Conservation (phyloP, 306 rosid species). For the Ceratonia siliqua region DNA sequence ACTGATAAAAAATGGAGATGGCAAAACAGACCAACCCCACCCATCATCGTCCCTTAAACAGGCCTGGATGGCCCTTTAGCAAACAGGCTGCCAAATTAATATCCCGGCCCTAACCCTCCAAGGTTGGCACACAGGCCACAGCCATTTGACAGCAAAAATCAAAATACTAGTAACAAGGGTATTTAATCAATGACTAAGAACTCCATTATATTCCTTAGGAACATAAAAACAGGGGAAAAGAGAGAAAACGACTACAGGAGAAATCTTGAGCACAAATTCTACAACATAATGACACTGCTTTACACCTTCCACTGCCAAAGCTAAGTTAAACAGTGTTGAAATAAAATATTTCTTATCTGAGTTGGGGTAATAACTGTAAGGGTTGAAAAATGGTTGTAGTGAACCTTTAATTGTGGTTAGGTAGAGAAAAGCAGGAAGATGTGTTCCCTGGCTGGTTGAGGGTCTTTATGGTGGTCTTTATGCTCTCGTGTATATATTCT, state of each 20-base stretch:
- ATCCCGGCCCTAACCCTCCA: background rate
- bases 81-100: background rate
- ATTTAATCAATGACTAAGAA: background rate
- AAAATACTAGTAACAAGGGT: background rate
- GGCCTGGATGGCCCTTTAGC: background rate
- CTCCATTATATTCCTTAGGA: background rate
- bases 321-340: no score
- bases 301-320: conserved; percentile 20
- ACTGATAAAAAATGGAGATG: background rate
- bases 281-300: background rate
- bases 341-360: no score
- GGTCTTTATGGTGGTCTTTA: no score
- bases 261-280: conserved; percentile 2
- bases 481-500: no score
- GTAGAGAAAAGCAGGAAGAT: no score
- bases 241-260: conserved; percentile 6
- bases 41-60: background rate
- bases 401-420: no score
- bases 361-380: no score
- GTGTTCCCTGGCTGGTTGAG: no score
- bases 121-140: no score
- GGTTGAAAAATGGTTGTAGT: no score
- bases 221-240: background rate
- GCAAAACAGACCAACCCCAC: background rate
- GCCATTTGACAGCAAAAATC: background rate